Evolutionary conservation across 2,329 filamentous ascomycete species (phyloP).

Genomic region (Thelonectria rubi): DNA sequence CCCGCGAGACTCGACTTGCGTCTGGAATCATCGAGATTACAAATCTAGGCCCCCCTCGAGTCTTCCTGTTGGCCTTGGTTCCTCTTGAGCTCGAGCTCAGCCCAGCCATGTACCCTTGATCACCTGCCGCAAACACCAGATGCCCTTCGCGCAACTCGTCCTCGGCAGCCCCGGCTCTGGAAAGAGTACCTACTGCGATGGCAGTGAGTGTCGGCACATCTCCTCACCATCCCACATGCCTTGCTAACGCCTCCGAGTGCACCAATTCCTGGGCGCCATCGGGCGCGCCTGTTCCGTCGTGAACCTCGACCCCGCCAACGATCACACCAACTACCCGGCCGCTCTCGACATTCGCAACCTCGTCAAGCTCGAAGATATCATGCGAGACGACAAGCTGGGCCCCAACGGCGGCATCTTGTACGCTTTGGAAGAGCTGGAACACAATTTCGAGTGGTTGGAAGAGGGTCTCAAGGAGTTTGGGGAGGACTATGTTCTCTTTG

Average conservation of each 20-base stretch:
- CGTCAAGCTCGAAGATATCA: constrained; percentile 92
- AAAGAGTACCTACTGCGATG: constrained; percentile 98
- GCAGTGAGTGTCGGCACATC: constrained; percentile 66
- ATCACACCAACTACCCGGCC: constrained; percentile 86
- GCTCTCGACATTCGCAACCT: constrained; percentile 91
- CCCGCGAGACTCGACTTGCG: constrained; percentile 16
- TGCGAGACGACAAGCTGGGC: constrained; percentile 88
- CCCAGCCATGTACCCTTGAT: constrained; percentile 41
- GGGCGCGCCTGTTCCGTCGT: constrained; percentile 94
- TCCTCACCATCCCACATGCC: no score
- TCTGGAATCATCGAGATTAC: constrained; percentile 17
- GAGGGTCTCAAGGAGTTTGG: constrained; percentile 79
- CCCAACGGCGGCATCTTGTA: constrained; percentile 94
- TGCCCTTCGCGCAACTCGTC: constrained; percentile 79
- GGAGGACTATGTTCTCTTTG: constrained; percentile 94
- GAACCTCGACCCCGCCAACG: constrained; percentile 97
- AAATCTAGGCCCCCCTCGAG: constrained; percentile 9
- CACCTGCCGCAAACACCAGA: constrained; percentile 43
- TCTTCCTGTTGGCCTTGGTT: not conserved
- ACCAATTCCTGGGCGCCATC: constrained; percentile 97
- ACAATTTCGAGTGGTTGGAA: constrained; percentile 93
- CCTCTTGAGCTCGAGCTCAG: constrained; percentile 3
- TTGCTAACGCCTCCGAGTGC: constrained; percentile 63
- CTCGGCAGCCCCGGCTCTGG: constrained; percentile 94
- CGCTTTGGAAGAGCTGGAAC: constrained; percentile 92